Evolutionary conservation across 2,329 filamentous ascomycete genomes (phyloP), one percentile per base, ranked within the genome.

Genomic region (Diplocarpon rosae): DNA sequence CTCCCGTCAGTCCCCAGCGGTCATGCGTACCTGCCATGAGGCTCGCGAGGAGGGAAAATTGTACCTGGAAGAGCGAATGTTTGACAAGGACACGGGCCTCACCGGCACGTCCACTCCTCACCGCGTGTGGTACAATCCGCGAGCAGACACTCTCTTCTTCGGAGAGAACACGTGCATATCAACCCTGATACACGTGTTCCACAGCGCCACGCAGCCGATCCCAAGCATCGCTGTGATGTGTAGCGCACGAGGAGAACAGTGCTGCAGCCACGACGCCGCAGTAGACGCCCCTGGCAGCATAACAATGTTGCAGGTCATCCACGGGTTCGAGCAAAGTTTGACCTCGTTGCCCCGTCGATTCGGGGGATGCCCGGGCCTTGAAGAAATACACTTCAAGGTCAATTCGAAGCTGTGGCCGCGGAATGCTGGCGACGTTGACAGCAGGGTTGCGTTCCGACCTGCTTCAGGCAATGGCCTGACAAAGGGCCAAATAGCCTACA

Each of bases 401-500:
- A 34, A 46, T 7, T 45, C 43, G 4, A 44, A 42, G n/a, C 29
- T 50, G 5, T 50, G 42, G 35, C 15, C 17, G n/a, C 36, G 20
- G 20, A 29, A 11, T 10, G 11, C 29, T 1, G 48, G 45, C 8
- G 12, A 45, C 14, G 32, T 48, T 15, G 32, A 44, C 11, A 11
- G 15, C 10, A 20, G 30, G 6, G 29, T 38, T 13, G 30, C 30
- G 2, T 39, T 52, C 9, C 37, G 48, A 4, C 35, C 37, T n/a
- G 38, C 50, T 1, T 34, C 37, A 1, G 46, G 37, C 9, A 28
- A 45, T 27, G 47, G 50, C 2, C 30, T 48, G 8, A 52, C 50
- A 0, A 30, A n/a, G 5, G 47, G 37, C 7, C 38, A 45, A 33
- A n/a, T 34, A 8, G 8, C 16, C 2, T 47, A 36, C 11, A 43